Evolutionary conservation across 2,329 filamentous ascomycete genomes (phyloP).

Genomic region (Apiospora malaysiana): DNA sequence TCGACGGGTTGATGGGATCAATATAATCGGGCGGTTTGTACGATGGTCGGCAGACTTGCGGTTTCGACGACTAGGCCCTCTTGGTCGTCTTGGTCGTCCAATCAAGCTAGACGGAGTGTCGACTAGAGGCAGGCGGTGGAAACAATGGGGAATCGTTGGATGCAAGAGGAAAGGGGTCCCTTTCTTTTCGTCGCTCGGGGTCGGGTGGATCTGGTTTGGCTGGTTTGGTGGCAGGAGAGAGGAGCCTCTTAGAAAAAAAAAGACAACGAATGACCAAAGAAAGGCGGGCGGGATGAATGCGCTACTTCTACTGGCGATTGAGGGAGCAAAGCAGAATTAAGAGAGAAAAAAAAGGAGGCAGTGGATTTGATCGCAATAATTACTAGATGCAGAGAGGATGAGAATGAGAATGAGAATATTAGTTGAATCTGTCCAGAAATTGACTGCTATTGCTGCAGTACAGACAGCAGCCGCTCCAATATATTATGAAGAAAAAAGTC

Average conservation of each 20-base stretch:
- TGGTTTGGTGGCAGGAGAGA: background rate
- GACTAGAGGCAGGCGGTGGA: slow-evolving; percentile 5
- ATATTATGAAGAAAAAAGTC: background rate
- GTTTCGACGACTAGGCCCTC: background rate
- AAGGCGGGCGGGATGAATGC: slow-evolving; percentile 13
- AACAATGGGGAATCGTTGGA: slow-evolving; percentile 19
- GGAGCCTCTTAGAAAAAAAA: background rate
- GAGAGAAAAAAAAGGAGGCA: background rate
- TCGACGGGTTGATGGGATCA: background rate
- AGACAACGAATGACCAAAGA: background rate
- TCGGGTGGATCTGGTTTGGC: slow-evolving; percentile 18
- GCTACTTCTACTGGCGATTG: background rate
- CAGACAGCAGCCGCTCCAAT: too few relatives aligned
- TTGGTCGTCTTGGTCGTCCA: background rate
- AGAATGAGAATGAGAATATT: background rate
- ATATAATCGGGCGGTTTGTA: slow-evolving; percentile 14
- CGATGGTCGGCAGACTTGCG: background rate
- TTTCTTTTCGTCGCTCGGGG: slow-evolving; percentile 16
- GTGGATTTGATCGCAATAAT: background rate
- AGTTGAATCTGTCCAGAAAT: background rate
- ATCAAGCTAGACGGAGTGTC: slow-evolving; percentile 14
- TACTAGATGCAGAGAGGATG: background rate
- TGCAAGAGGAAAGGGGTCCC: slow-evolving; percentile 22
- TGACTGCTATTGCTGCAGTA: too few relatives aligned
- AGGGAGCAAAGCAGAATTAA: background rate